Evolutionary conservation across 139 green algal species (phyloP).

Genomic region (Picochlorum sp.): DNA sequence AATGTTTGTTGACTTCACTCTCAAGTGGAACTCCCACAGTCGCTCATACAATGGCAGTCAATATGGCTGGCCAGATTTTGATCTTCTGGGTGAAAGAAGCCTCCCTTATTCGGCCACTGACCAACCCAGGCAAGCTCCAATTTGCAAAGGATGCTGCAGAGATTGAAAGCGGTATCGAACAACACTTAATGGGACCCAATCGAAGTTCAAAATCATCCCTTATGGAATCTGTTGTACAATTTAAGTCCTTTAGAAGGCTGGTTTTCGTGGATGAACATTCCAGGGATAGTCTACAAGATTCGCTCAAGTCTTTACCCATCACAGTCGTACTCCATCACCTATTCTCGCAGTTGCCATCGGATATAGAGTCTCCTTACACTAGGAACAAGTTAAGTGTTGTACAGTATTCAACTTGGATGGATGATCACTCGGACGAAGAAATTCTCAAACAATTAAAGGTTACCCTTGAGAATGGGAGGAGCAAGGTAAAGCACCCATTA

Average conservation of each 20-base stretch:
- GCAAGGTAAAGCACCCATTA: background rate
- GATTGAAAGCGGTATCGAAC: slow-evolving; percentile 63
- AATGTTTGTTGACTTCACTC: slow-evolving; percentile 29
- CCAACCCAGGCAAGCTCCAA: slow-evolving; percentile 48
- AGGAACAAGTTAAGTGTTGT: slow-evolving; percentile 45
- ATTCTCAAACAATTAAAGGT: slow-evolving; percentile 18
- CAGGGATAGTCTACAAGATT: no score
- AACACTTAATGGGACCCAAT: slow-evolving; percentile 54
- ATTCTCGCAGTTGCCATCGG: slow-evolving; percentile 53
- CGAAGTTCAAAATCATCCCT: slow-evolving; percentile 41
- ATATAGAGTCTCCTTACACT: slow-evolving; percentile 61
- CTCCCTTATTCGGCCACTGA: slow-evolving; percentile 64
- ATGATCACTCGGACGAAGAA: slow-evolving; percentile 58
- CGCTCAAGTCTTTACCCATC: background rate
- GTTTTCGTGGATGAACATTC: slow-evolving; percentile 41
- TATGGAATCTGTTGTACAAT: slow-evolving; percentile 28
- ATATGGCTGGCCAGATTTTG: slow-evolving; percentile 67
- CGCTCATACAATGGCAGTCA: slow-evolving; percentile 44
- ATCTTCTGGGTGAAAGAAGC: slow-evolving; percentile 84
- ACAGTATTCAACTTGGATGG: slow-evolving; percentile 88
- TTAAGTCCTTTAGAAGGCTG: slow-evolving; percentile 59
- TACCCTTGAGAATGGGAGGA: slow-evolving; percentile 15
- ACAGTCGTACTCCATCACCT: slow-evolving; percentile 73
- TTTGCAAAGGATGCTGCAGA: slow-evolving; percentile 78
- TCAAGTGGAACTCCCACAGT: slow-evolving; percentile 23